Percentiles rank a stretch among this genome's conserved stretches.
phyloP scores from a whole-genome alignment of 176 grass and related monocot species.

The Zoysia pacifica region DNA sequence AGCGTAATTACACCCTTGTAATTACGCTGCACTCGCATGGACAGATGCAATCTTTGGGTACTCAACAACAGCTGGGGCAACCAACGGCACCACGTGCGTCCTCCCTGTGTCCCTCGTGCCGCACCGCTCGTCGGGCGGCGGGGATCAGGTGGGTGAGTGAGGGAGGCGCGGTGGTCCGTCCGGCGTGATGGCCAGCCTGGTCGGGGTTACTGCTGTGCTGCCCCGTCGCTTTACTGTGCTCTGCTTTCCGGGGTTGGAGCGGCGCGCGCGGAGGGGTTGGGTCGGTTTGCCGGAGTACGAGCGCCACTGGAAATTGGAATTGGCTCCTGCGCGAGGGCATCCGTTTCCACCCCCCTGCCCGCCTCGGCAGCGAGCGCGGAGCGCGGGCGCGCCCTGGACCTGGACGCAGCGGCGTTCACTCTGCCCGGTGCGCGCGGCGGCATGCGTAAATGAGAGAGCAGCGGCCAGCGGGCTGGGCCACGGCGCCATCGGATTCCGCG shows the following conservation, averaged over 20 bases:
- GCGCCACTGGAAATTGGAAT: not conserved
- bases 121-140: not conserved
- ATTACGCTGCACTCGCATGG: slow-evolving; percentile 15
- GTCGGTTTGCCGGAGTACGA: not conserved
- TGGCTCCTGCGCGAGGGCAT: not conserved
- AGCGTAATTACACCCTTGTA: not conserved
- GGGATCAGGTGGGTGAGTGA: not conserved
- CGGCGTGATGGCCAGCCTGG: slow-evolving; percentile 35
- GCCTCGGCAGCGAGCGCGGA: slow-evolving; percentile 2
- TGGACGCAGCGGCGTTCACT: too few species aligned
- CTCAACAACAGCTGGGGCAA: slow-evolving; percentile 24
- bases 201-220: not conserved
- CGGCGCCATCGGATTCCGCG: slow-evolving; percentile 14
- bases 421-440: not conserved
- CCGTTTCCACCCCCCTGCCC: too few species aligned
- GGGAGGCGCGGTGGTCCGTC: not conserved
- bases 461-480: not conserved
- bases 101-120: not conserved
- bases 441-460: slow-evolving; percentile 19
- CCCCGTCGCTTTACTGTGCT: not conserved
- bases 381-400: not conserved
- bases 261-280: not conserved
- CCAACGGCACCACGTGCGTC: not conserved
- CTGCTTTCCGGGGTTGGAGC: not conserved
- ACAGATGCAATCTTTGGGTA: slow-evolving; percentile 43